phyloP scores from a whole-genome alignment of 2,329 filamentous ascomycete species.

The Gremmenia infestans region DNA sequence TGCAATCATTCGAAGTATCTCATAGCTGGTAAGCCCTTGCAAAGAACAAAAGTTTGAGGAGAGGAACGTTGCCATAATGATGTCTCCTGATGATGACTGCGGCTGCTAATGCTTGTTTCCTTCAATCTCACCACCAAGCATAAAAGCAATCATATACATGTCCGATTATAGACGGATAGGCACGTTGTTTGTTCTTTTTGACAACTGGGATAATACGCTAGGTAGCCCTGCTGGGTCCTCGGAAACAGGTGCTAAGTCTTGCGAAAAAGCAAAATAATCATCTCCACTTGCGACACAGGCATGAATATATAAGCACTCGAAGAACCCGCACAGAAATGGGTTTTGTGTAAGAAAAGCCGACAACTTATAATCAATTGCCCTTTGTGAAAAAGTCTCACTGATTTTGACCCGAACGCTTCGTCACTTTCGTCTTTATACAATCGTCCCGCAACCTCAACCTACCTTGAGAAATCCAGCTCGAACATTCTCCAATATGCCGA shows the following conservation, averaged over 20 bases:
- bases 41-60: not conserved
- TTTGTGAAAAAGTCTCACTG: not conserved
- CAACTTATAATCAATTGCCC: not conserved
- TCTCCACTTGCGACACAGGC: constrained; percentile 10
- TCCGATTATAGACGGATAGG: constrained; percentile 11
- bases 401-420: not conserved
- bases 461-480: not conserved
- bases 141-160: constrained; percentile 5
- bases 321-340: not conserved
- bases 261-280: constrained; percentile 18
- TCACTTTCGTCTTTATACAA: not conserved
- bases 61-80: not conserved
- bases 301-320: constrained; percentile 12
- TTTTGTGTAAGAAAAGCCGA: not conserved
- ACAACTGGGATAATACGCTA: constrained; percentile 1
- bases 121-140: not conserved
- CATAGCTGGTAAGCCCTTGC: too few relatives aligned
- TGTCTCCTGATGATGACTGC: not conserved
- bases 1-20: not conserved
- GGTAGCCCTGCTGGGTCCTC: constrained; percentile 4
- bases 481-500: constrained; percentile 9
- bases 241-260: constrained; percentile 4
- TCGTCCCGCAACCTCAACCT: not conserved
- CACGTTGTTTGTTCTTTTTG: constrained; percentile 9
- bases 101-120: constrained; percentile 6